Evolutionary conservation across 2,329 filamentous ascomycete species (phyloP).

Genomic region (Alternaria ventricosa): DNA sequence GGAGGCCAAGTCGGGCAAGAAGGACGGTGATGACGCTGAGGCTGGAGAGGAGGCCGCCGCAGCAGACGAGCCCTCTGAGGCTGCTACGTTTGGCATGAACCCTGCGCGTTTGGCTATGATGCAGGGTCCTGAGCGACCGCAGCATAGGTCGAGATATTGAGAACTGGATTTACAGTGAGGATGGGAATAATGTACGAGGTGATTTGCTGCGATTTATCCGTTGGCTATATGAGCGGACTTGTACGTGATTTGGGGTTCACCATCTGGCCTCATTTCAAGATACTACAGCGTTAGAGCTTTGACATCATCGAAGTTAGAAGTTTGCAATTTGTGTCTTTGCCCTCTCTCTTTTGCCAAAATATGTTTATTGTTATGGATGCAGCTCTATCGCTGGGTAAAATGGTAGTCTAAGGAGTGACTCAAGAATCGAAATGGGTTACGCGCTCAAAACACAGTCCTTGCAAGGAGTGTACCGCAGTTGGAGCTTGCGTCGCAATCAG

Average conservation of each 20-base stretch:
- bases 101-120: constrained; percentile 48
- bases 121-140: constrained; percentile 23
- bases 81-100: constrained; percentile 44
- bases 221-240: not conserved
- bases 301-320: not conserved
- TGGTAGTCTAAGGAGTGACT: not conserved
- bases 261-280: not conserved
- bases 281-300: constrained; percentile 3
- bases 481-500: not conserved
- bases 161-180: not conserved
- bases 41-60: constrained; percentile 19
- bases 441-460: not conserved
- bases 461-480: not conserved
- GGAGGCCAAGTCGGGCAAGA: constrained; percentile 31
- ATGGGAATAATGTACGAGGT: not conserved
- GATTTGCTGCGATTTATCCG: not conserved
- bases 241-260: not conserved
- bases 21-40: constrained; percentile 14
- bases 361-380: not conserved
- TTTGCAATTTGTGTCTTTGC: not conserved
- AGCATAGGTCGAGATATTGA: constrained; percentile 29
- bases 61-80: constrained; percentile 19
- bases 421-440: not conserved
- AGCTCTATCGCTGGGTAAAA: not conserved
- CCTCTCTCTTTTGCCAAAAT: not conserved